These are phyloP conservation scores for Porcisia deanei DNA, from an alignment of 208 protist genomes.

Conservation along the genomic window DNA sequence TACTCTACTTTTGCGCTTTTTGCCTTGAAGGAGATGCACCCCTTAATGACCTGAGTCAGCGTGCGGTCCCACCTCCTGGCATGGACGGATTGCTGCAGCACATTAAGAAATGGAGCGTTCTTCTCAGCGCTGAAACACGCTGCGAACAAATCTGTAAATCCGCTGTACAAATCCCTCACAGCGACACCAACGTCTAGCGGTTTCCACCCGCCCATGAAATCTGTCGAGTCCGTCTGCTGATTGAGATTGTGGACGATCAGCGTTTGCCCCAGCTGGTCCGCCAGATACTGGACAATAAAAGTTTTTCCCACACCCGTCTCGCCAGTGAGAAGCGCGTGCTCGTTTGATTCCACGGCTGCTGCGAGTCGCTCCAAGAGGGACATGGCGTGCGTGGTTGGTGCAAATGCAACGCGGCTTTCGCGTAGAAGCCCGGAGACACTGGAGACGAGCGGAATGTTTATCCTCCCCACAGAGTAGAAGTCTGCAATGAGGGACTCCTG, in stretches of 20 bases:
- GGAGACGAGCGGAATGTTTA: constrained; percentile 52
- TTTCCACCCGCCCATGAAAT: constrained; percentile 99
- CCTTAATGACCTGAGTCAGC: constrained; percentile 77
- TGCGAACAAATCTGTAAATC: constrained; percentile 94
- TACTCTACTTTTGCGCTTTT: constrained; percentile 46
- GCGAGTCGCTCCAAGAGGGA: constrained; percentile 95
- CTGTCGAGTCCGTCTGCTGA: constrained; percentile 98
- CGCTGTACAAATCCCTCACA: constrained; percentile 66
- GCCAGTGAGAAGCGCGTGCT: constrained; percentile 98
- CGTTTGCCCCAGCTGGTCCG: constrained; percentile 86
- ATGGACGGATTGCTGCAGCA: constrained; percentile 61
- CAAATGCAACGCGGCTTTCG: constrained; percentile 91
- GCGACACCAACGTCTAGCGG: constrained; percentile 95
- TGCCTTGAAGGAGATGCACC: constrained; percentile 59
- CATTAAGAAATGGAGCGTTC: constrained; percentile 79
- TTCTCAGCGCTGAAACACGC: constrained; percentile 91
- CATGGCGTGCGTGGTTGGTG: constrained; percentile 94
- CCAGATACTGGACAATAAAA: constrained; percentile 93
- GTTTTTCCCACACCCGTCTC: constrained; percentile 98
- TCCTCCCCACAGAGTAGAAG: constrained; percentile 64
- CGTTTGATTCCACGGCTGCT: constrained; percentile 85
- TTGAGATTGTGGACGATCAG: constrained; percentile 99
- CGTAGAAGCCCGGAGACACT: constrained; percentile 29
- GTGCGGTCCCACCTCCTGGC: constrained; percentile 66
- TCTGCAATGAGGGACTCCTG: constrained; percentile 45